Conservation (phyloP, 208 protist genomes). For the Porcisia hertigi region DNA sequence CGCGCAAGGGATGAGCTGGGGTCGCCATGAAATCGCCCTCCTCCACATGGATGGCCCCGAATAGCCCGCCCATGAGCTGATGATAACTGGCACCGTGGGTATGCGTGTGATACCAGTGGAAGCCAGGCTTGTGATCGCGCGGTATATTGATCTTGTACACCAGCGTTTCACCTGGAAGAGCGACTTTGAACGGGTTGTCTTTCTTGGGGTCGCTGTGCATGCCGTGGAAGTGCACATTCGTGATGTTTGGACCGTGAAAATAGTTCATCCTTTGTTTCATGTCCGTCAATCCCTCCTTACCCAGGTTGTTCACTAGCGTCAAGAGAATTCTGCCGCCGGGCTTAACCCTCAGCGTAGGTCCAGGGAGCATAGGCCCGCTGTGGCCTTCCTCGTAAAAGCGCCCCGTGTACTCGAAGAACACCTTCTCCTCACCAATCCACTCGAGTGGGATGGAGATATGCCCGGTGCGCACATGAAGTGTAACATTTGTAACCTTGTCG, state of each 20-base stretch:
- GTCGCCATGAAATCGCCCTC: constrained; percentile 43
- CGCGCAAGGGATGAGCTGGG: constrained; percentile 43
- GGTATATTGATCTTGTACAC: constrained; percentile 75
- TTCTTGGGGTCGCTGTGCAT: constrained; percentile 71
- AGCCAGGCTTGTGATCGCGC: constrained; percentile 69
- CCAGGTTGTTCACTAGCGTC: constrained; percentile 62
- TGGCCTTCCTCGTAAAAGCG: constrained; percentile 59
- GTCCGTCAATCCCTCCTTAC: constrained; percentile 19
- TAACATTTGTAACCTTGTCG: constrained; percentile 50
- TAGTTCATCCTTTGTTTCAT: constrained; percentile 43
- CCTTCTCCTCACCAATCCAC: constrained; percentile 24
- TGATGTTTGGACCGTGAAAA: constrained; percentile 75
- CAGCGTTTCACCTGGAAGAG: constrained; percentile 39
- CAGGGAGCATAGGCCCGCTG: constrained; percentile 51
- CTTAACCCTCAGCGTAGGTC: constrained; percentile 61
- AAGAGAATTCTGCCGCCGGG: constrained; percentile 75
- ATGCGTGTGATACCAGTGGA: constrained; percentile 90
- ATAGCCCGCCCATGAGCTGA: constrained; percentile 82
- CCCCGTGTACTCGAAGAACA: constrained; percentile 69
- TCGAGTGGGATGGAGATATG: constrained; percentile 55
- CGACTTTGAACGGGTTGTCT: constrained; percentile 70
- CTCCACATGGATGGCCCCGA: constrained; percentile 77
- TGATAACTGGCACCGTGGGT: constrained; percentile 71
- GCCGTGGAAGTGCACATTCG: constrained; percentile 87
- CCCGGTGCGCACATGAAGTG: constrained; percentile 40